phyloP scores from a whole-genome alignment of 768 basidiomycete species.

The Paxillus involutus region DNA sequence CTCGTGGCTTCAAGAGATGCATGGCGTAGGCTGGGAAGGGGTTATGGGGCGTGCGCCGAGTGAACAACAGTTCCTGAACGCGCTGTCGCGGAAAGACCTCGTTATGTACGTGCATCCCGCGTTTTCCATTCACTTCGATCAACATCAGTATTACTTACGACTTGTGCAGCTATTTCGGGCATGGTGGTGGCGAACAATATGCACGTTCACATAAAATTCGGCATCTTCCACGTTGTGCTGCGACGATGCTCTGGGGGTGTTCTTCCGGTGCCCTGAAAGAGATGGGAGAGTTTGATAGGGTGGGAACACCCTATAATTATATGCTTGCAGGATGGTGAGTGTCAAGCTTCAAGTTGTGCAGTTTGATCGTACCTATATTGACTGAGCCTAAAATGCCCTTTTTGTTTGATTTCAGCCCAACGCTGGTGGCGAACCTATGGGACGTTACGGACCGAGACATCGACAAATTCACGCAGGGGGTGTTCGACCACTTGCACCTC shows the following conservation, averaged over 20 bases:
- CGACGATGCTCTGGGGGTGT: slow-evolving; percentile 98
- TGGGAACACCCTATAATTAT: slow-evolving; percentile 92
- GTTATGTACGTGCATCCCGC: slow-evolving; percentile 71
- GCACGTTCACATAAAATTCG: slow-evolving; percentile 84
- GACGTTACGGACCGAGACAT: slow-evolving; percentile 98
- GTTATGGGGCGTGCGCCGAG: slow-evolving; percentile 72
- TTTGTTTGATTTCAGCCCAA: slow-evolving; percentile 57
- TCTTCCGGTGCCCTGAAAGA: slow-evolving; percentile 87
- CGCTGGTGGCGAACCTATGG: slow-evolving; percentile 94
- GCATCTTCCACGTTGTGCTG: slow-evolving; percentile 81
- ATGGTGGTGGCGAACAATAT: slow-evolving; percentile 95
- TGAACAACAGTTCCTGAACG: slow-evolving; percentile 80
- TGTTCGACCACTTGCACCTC: slow-evolving; percentile 73
- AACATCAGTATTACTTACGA: background rate
- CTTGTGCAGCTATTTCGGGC: slow-evolving; percentile 84
- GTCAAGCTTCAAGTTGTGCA: too few relatives aligned
- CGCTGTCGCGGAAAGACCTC: slow-evolving; percentile 72
- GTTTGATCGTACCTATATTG: background rate
- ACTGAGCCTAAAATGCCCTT: background rate
- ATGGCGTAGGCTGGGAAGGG: slow-evolving; percentile 78
- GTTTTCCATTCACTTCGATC: background rate
- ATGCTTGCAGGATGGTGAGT: slow-evolving; percentile 97
- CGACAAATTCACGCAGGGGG: slow-evolving; percentile 85
- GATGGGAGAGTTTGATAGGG: slow-evolving; percentile 92
- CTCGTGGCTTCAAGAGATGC: slow-evolving; percentile 76